These are phyloP conservation scores for Botrytis sinoallii DNA, from an alignment of 2,329 filamentous ascomycete genomes.

Conservation along the genomic window DNA sequence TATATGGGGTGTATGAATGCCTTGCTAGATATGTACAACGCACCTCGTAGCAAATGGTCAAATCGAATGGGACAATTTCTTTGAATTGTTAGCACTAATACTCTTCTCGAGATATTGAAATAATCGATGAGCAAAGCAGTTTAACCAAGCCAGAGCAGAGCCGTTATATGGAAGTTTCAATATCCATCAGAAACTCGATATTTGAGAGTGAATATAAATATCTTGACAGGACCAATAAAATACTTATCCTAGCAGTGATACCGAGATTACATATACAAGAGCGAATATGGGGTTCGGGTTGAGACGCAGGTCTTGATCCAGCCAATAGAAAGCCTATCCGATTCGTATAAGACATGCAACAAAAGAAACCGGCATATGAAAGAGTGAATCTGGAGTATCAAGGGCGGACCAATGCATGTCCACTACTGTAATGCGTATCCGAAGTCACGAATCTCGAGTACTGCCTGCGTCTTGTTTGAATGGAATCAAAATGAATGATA, in stretches of 20 bases:
- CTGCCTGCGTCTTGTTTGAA: not conserved
- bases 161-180: not conserved
- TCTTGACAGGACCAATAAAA: not conserved
- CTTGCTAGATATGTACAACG: not conserved
- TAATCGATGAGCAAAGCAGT: not conserved
- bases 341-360: not conserved
- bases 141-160: not conserved
- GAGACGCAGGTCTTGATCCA: not conserved
- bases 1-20: not conserved
- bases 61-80: not conserved
- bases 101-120: not conserved
- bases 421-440: not conserved
- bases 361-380: not conserved
- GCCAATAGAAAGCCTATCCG: not conserved
- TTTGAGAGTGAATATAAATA: not conserved
- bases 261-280: not conserved
- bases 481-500: not conserved
- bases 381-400: not conserved
- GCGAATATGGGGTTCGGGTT: not conserved
- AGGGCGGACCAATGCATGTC: not conserved
- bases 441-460: not conserved
- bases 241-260: not conserved
- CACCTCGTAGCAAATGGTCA: not conserved
- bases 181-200: not conserved
- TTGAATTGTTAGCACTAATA: not conserved